These are phyloP conservation scores for Boletellus ananas DNA, from an alignment of 768 basidiomycete genomes.

Conservation along the genomic window DNA sequence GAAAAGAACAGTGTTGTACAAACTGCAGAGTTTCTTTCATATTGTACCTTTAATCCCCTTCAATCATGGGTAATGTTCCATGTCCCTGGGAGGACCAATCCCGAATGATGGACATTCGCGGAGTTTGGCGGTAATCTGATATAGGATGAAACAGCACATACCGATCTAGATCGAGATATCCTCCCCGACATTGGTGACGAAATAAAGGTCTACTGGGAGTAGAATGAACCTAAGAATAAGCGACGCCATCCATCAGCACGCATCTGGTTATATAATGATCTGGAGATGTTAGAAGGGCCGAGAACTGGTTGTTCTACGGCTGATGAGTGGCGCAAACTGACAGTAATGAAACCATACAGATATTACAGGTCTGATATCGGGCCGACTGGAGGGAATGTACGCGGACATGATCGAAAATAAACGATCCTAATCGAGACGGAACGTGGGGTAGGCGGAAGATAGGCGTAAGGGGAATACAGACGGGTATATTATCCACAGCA, in stretches of 20 bases:
- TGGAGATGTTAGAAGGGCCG: not conserved
- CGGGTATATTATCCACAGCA: no score
- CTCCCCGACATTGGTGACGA: not conserved
- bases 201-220: not conserved
- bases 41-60: not conserved
- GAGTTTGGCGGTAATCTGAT: not conserved
- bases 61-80: not conserved
- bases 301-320: not conserved
- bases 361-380: not conserved
- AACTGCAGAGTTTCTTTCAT: no score
- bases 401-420: not conserved
- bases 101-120: not conserved
- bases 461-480: no score
- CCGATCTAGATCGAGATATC: slow-evolving; percentile 2
- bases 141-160: not conserved
- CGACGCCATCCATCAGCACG: not conserved
- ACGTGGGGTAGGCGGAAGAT: no score
- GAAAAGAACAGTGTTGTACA: not conserved
- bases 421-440: no score
- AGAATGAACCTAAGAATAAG: not conserved
- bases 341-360: not conserved
- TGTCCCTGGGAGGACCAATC: not conserved
- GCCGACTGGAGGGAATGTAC: not conserved
- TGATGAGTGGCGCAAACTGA: not conserved
- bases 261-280: not conserved